Base-by-base conservation (phyloP, 495 filamentous ascomycete genomes). In the Daldinia grandis region DNA sequence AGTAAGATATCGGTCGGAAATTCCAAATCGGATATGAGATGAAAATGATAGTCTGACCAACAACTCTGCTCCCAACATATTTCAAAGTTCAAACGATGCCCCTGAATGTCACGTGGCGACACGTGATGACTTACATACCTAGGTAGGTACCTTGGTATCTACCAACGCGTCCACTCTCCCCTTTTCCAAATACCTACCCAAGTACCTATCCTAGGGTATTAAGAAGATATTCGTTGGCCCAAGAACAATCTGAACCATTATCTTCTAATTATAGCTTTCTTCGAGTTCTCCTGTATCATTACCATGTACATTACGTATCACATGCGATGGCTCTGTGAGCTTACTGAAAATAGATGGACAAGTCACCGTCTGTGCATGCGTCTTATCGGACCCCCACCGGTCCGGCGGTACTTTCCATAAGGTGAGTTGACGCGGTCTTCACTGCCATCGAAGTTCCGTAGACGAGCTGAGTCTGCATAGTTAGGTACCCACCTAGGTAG, bases 361-460 rank as follows among this genome's bases (percentile, higher is more conserved):
- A 28, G 14, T 7, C 9, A 12, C 9, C 8, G 24, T 27, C 49
- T 10, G 28, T 55, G 30, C 53, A 33, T 31, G 9, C 17, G 30
- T 30, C 12, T 56, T 30, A 56, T 10, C 53, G 53, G 53, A 56
- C 9, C 53, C 53, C 53, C 53, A 56, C 30, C 53, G 53, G 53
- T 30, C 53, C 53, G 53, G 17, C 8, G 53, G 53, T 21, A n/a
- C 53, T 35, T 21, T 14, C 53, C 28, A 31, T 35, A 9, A 35
- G 53, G 28, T 35, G 15, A 35, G 24, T 53, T 30, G 4, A 28
- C 49, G 49, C 49, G 30, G 53, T 56, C 30, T 56, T 56, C 17
- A n/a, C 10, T 56, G 8, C 4, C 53, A 35, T 47, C 42, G 21
- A 47, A 12, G 10, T 24, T 21, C 5, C 42, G 2, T 24, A 24